A percentile compares a stretch with the other conserved stretches of the same genome.
phyloP scores from a whole-genome alignment of 805 yeast species.

The Blastobotrys chiropterorum region DNA sequence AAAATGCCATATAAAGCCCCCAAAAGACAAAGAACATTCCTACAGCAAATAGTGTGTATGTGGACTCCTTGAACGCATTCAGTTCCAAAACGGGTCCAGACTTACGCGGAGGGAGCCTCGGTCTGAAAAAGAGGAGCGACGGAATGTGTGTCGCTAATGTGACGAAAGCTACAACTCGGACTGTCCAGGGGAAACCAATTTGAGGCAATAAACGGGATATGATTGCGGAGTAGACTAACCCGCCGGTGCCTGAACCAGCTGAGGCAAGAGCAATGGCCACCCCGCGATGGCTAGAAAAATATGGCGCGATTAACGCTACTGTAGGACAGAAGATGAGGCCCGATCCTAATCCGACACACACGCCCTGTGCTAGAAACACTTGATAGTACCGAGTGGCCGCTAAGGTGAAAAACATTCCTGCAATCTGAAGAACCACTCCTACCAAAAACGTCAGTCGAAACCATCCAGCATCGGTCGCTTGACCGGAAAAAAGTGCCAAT shows the following conservation, averaged over 20 bases:
- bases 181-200: slow-evolving; percentile 48
- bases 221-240: slow-evolving; percentile 43
- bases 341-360: slow-evolving; percentile 42
- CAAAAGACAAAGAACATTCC: slow-evolving; percentile 26
- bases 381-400: slow-evolving; percentile 41
- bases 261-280: slow-evolving; percentile 43
- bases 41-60: slow-evolving; percentile 20
- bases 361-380: slow-evolving; percentile 47
- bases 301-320: slow-evolving; percentile 40
- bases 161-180: slow-evolving; percentile 41
- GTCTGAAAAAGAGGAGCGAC: slow-evolving; percentile 21
- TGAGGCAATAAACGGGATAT: slow-evolving; percentile 35
- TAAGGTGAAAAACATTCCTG: slow-evolving; percentile 29
- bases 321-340: slow-evolving; percentile 40
- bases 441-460: slow-evolving; percentile 20
- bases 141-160: slow-evolving; percentile 27
- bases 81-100: slow-evolving; percentile 19
- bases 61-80: slow-evolving; percentile 24
- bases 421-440: slow-evolving; percentile 22
- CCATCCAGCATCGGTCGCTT: slow-evolving; percentile 25
- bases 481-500: slow-evolving; percentile 25
- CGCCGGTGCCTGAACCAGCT: slow-evolving; percentile 48
- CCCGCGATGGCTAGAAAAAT: slow-evolving; percentile 40
- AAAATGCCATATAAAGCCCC: slow-evolving; percentile 31
- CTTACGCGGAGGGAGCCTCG: slow-evolving; percentile 28